phyloP scores from a whole-genome alignment of 2,329 filamentous ascomycete genomes.

The Calycina marina region DNA sequence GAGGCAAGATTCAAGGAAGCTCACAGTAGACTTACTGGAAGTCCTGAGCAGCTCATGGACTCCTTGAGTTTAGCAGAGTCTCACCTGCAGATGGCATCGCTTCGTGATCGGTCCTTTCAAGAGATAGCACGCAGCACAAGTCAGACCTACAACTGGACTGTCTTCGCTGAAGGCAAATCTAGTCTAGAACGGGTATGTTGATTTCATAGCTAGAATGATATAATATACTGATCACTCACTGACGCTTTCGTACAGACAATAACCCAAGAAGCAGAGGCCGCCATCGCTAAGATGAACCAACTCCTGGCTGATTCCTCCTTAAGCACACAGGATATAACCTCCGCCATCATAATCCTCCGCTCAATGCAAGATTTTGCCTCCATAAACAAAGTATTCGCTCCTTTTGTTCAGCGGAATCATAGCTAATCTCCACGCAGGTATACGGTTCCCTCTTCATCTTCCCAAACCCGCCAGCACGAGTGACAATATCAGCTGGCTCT shows the following conservation, averaged over 20 bases:
- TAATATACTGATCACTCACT: no score
- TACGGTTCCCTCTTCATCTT: conserved; percentile 63
- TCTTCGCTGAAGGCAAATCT: no score
- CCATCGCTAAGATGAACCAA: conserved; percentile 31
- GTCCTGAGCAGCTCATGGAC: no score
- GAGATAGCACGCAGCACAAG: no score
- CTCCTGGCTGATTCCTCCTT: conserved; percentile 26
- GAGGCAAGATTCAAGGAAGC: conserved; percentile 52
- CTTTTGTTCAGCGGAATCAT: not conserved
- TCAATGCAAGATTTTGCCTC: conserved; percentile 65
- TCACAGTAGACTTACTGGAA: conserved; percentile 8
- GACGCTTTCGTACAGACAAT: no score
- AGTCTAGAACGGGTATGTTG: no score
- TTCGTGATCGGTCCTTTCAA: no score
- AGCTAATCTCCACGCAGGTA: conserved; percentile 23
- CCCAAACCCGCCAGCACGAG: conserved; percentile 72
- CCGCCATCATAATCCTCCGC: conserved; percentile 54
- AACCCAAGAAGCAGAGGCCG: conserved; percentile 31
- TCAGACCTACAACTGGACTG: no score
- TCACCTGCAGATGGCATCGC: no score
- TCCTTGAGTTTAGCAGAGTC: no score
- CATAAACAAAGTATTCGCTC: conserved; percentile 42
- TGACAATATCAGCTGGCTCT: conserved; percentile 67
- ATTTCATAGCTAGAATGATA: no score
- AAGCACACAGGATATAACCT: conserved; percentile 32